Evolutionary conservation across 139 green algal species (phyloP), one percentile per base, ranked within the genome.

Genomic region (Chlorella sp.): DNA sequence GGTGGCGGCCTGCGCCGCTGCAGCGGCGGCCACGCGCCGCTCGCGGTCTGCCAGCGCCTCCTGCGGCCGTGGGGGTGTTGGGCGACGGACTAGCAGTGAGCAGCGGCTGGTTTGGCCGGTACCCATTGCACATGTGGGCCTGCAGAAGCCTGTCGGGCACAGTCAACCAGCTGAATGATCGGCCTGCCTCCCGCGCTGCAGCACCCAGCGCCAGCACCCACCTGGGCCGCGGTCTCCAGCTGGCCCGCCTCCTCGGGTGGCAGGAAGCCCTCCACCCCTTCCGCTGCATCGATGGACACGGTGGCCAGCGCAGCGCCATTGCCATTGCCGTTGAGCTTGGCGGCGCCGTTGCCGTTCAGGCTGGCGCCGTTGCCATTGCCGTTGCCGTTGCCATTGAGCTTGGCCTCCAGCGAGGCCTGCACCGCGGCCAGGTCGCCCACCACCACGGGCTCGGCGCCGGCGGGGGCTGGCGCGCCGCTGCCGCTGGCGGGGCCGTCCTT

Each of bases 181-280:
- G n/a, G n/a, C n/a, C n/a, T n/a, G n/a, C n/a, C n/a, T n/a, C n/a
- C n/a, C n/a, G n/a, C n/a, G n/a, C n/a, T n/a, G n/a, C n/a, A n/a
- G n/a, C n/a, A n/a, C n/a, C n/a, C n/a, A n/a, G n/a, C n/a, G n/a
- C 51, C 51, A 20, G 51, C 11, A 60, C 51, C 51, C 51, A 60
- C 81, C 71, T 57, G 36, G 11, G 88, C 87, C 28, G 87, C 91
- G 6, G 92, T 83, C 87, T 94, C 93, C 81, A 96, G 81, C 82
- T 94, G 90, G 0, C 93, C 93, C 17, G 89, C 91, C 12, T 81
- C 82, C 28, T 83, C 75, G 5, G 93, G 84, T 56, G 92, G 86
- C 84, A 94, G 86, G 21, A 89, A 90, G 28, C 89, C 86, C 38
- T 93, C 88, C 39, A 93, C 91, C 60, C 85, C 85, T 4, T 89